Conservation (phyloP, 2,329 filamentous ascomycete species). For the Diaporthe batatas region DNA sequence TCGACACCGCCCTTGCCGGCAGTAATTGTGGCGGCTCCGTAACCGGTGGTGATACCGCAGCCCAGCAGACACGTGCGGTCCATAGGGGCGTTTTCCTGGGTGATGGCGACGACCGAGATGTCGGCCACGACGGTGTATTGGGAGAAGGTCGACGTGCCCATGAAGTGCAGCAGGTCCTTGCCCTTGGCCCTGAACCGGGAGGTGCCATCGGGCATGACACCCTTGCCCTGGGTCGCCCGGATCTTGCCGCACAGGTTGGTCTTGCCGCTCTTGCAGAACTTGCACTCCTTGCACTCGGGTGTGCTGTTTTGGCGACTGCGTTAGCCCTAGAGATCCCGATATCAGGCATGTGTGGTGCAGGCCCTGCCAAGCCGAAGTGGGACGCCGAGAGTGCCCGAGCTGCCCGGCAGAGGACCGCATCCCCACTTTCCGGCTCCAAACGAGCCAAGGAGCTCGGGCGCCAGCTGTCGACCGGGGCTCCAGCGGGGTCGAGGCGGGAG, state of each 20-base stretch:
- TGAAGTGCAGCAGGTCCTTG: constrained; percentile 96
- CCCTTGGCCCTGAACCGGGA: constrained; percentile 95
- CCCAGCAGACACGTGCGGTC: constrained; percentile 96
- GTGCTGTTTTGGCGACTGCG: constrained; percentile 69
- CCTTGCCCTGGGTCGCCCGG: constrained; percentile 93
- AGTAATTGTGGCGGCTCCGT: constrained; percentile 94
- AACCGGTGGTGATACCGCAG: constrained; percentile 98
- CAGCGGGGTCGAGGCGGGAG: constrained; percentile 11
- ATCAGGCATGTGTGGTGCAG: neutral
- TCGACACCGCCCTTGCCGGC: constrained; percentile 78
- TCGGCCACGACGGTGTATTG: constrained; percentile 99
- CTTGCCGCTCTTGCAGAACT: constrained; percentile 99
- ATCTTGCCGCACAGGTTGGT: constrained; percentile 99
- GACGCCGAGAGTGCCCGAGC: constrained; percentile 18
- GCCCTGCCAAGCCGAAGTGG: constrained; percentile 21
- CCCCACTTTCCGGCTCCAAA: constrained; percentile 27
- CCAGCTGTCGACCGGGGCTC: constrained; percentile 12
- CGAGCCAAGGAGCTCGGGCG: constrained; percentile 15
- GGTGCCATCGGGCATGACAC: constrained; percentile 97
- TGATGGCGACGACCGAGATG: constrained; percentile 94
- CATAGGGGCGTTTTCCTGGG: constrained; percentile 87
- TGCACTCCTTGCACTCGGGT: constrained; percentile 97
- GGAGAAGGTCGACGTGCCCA: constrained; percentile 98
- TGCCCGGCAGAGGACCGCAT: constrained; percentile 11
- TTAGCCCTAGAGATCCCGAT: constrained; percentile 3